Evolutionary conservation across 768 basidiomycete genomes (phyloP).

Genomic region (Boletus tylopilopsis): DNA sequence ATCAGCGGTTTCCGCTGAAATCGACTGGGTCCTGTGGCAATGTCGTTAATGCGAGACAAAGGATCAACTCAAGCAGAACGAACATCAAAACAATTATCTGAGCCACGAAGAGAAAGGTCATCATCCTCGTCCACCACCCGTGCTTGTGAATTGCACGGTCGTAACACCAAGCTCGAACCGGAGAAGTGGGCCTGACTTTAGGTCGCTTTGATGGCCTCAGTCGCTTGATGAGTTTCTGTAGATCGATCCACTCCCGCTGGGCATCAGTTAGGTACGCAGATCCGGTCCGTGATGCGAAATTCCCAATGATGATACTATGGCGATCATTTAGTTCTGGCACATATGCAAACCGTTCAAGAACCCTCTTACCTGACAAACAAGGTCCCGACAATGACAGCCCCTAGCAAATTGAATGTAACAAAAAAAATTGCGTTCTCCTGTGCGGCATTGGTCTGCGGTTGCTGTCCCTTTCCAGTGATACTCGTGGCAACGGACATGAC

Average conservation of each 20-base stretch:
- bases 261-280: slow-evolving; percentile 80
- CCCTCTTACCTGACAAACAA: slow-evolving; percentile 78
- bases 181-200: slow-evolving; percentile 47
- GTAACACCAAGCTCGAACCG: slow-evolving; percentile 80
- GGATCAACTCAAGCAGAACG: slow-evolving; percentile 24
- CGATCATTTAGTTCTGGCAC: slow-evolving; percentile 11
- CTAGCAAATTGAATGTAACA: slow-evolving; percentile 86
- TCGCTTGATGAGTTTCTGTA: slow-evolving; percentile 82
- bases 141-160: slow-evolving; percentile 88
- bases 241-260: slow-evolving; percentile 92
- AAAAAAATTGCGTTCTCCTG: slow-evolving; percentile 90
- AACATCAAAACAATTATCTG: slow-evolving; percentile 86
- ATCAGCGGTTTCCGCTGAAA: slow-evolving; percentile 50
- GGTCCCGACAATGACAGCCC: slow-evolving; percentile 85
- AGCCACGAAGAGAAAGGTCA: slow-evolving; percentile 74
- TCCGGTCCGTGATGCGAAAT: slow-evolving; percentile 85
- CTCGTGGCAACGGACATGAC: slow-evolving; percentile 81
- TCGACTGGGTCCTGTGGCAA: slow-evolving; percentile 71
- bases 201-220: slow-evolving; percentile 87
- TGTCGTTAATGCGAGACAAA: background rate
- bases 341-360: background rate
- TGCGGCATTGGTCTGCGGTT: slow-evolving; percentile 68
- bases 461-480: slow-evolving; percentile 64
- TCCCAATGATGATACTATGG: slow-evolving; percentile 88
- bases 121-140: slow-evolving; percentile 84